Conservation (phyloP, 768 basidiomycete genomes). For the Hortiboletus flavorubellus region DNA sequence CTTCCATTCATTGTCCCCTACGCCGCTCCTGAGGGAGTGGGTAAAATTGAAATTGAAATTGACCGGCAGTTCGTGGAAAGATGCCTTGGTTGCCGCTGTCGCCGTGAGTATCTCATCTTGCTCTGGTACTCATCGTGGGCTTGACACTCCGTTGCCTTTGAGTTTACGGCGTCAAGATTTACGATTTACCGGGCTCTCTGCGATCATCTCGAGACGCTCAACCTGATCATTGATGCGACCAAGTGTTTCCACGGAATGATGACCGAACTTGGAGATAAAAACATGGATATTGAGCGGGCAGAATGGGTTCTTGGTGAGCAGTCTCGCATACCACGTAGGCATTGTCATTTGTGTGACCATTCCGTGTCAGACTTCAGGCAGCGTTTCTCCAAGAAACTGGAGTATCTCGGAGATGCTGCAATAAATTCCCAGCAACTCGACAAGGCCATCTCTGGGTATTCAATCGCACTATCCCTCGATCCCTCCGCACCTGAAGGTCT, state of each 20-base stretch:
- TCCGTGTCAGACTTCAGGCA: background rate
- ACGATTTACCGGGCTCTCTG: background rate
- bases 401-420: background rate
- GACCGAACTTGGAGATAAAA: background rate
- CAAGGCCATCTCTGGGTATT: background rate
- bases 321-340: too few species aligned
- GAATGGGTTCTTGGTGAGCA: background rate
- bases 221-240: background rate
- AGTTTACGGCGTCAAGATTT: background rate
- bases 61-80: background rate
- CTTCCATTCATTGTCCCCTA: background rate
- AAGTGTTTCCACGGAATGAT: background rate
- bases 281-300: background rate
- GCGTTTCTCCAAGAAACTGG: background rate
- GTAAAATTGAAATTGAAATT: background rate
- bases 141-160: background rate
- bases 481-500: background rate
- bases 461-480: background rate
- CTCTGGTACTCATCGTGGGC: background rate
- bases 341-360: background rate
- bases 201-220: background rate
- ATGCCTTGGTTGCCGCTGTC: background rate
- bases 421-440: background rate
- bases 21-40: background rate
- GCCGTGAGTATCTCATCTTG: background rate